Base-by-base conservation (phyloP, 1,284 basidiomycete genomes). In the Trichosporon sp. region DNA sequence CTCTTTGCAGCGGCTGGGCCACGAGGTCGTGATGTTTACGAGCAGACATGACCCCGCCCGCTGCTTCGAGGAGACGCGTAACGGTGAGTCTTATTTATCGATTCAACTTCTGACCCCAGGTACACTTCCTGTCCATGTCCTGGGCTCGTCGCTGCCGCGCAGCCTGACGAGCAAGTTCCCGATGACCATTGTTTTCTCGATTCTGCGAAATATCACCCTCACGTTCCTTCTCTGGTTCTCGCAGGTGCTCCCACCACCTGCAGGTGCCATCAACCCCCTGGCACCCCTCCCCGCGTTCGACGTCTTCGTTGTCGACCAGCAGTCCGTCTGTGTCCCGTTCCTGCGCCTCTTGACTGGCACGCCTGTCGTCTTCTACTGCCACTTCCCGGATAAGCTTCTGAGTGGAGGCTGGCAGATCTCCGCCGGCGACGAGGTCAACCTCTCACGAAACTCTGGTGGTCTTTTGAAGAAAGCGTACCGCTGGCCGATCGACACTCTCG, bases 341-440 rank as follows among this genome's bases (percentile, higher is more conserved):
- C 86, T 99, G 1, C 88, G 92, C 12, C 81, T 87, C 67, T 80
- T 92, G 10, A 88, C 87, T 2, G 86, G 87, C 11, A 92, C 89
- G 10, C 89, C 93, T 1, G 91, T 97, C 31, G 90, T 99, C 16
- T 99, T 98, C 85, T 99, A 99, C 83, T 97, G 95, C 78, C 96
- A 99, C 83, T 99, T 98, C 78, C 96, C 97, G 0, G 95, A 98
- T 84, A 94, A 96, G 81, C 86, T 97, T 0, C 87, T 97, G n/a
- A 81, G 80, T 19, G 79, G 83, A n/a, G 78, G 81, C 54, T 80
- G 78, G 85, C 77, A 80, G 69, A 72, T 78, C 64, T 46, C 70
- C 0, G 56, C 65, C 12, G 69, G 76, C 79, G 71, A 70, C 21
- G 14, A 65, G 78, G 88, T 93, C 66, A 86, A 90, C 81, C 93